These are phyloP conservation scores for Cryphonectria japonica DNA, from an alignment of 2,329 filamentous ascomycete genomes.

Conservation along the genomic window DNA sequence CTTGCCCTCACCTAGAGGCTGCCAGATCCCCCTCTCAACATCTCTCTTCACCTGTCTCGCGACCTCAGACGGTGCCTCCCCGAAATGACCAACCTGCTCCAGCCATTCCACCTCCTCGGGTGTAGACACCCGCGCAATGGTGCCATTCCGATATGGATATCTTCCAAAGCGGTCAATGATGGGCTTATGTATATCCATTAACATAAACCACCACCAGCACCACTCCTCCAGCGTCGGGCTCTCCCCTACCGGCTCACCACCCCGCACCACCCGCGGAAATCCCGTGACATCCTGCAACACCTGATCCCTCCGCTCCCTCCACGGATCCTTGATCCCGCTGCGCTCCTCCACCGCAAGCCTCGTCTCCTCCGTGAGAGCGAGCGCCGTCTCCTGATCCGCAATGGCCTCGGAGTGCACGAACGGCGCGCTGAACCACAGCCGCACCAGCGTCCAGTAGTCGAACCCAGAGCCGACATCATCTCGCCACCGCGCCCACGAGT, in stretches of 20 bases:
- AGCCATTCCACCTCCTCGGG: constrained; percentile 35
- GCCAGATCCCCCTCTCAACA: constrained; percentile 32
- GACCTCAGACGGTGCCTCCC: constrained; percentile 27
- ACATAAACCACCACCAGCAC: constrained; percentile 35
- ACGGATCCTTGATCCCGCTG: constrained; percentile 32
- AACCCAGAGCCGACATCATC: constrained; percentile 28
- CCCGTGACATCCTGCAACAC: constrained; percentile 12
- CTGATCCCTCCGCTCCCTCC: constrained; percentile 27
- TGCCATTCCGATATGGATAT: constrained; percentile 37
- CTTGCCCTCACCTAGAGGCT: constrained; percentile 30
- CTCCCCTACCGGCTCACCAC: constrained; percentile 30
- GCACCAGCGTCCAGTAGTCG: constrained; percentile 36
- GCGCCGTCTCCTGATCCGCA: constrained; percentile 29
- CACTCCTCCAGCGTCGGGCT: constrained; percentile 12
- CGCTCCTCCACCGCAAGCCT: constrained; percentile 33
- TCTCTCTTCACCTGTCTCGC: constrained; percentile 30
- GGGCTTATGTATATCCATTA: constrained; percentile 38
- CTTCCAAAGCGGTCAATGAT: constrained; percentile 36
- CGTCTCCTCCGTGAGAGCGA: constrained; percentile 34
- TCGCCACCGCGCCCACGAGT: constrained; percentile 31
- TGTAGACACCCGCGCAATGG: constrained; percentile 32
- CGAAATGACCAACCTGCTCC: constrained; percentile 30
- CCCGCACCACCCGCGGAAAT: constrained; percentile 22
- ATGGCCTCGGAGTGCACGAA: constrained; percentile 36
- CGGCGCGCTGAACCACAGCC: constrained; percentile 35